Conservation (phyloP, 2,329 filamentous ascomycete species). For the Talaromyces sp. region DNA sequence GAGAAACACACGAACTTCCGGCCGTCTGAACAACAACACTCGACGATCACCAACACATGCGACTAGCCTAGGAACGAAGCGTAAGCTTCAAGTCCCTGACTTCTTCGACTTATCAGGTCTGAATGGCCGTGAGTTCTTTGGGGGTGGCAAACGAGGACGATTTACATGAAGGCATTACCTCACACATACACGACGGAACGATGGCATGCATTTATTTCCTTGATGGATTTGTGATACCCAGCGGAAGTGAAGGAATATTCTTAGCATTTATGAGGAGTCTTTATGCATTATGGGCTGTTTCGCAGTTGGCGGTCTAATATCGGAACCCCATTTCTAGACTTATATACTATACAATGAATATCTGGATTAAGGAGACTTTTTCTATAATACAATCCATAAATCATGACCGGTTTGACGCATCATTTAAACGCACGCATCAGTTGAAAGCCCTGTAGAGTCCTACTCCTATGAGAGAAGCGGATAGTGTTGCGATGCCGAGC, state of each 20-base stretch:
- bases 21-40: conserved; percentile 38
- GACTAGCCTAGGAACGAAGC: conserved; percentile 45
- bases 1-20: conserved; percentile 39
- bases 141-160: conserved; percentile 48
- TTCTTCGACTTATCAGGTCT: conserved; percentile 51
- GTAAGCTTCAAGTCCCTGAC: conserved; percentile 47
- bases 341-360: conserved; percentile 10
- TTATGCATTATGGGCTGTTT: conserved; percentile 15
- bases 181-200: conserved; percentile 15
- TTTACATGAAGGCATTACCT: conserved; percentile 38
- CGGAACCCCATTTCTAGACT: conserved; percentile 16
- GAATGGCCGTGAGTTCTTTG: conserved; percentile 41
- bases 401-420: conserved; percentile 20
- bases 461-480: conserved; percentile 64
- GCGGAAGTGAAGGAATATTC: conserved; percentile 14
- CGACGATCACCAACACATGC: conserved; percentile 40
- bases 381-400: conserved; percentile 12
- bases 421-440: conserved; percentile 51
- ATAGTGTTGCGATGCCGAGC: conserved; percentile 65
- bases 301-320: conserved; percentile 12
- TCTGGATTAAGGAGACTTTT: background rate
- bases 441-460: conserved; percentile 66
- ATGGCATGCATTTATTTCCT: conserved; percentile 13
- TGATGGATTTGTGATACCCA: conserved; percentile 17
- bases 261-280: conserved; percentile 20